phyloP scores from a whole-genome alignment of 2,329 filamentous ascomycete species.

The Fusarium papillatum region DNA sequence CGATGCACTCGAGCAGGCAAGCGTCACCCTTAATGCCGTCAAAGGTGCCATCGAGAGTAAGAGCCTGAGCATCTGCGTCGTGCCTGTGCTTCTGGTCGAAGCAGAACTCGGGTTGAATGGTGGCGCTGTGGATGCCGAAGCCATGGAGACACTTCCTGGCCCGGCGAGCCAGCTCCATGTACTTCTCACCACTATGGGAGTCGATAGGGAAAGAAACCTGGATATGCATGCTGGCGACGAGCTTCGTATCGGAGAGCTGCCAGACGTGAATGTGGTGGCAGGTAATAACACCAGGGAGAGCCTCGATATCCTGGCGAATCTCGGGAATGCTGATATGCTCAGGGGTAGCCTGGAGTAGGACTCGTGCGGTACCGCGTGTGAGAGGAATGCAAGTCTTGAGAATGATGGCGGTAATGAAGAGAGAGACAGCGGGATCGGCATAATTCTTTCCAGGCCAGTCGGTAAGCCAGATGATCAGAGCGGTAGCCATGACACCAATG shows the following conservation, averaged over 20 bases:
- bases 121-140: constrained; percentile 96
- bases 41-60: constrained; percentile 51
- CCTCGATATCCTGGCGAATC: constrained; percentile 91
- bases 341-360: constrained; percentile 94
- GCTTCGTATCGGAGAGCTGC: constrained; percentile 96
- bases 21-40: constrained; percentile 47
- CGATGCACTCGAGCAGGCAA: constrained; percentile 64
- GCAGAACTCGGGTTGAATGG: constrained; percentile 94
- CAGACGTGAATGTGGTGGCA: constrained; percentile 98
- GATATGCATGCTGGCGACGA: constrained; percentile 93
- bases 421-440: constrained; percentile 90
- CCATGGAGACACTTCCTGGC: constrained; percentile 92
- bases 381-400: constrained; percentile 82
- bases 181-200: constrained; percentile 81
- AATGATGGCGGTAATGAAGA: constrained; percentile 90
- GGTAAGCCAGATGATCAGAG: constrained; percentile 92
- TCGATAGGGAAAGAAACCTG: constrained; percentile 93
- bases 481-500: constrained; percentile 86
- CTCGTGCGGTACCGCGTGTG: constrained; percentile 84
- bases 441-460: constrained; percentile 87
- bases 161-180: constrained; percentile 90
- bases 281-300: constrained; percentile 86
- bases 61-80: constrained; percentile 50
- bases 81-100: constrained; percentile 62
- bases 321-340: constrained; percentile 90